phyloP scores from a whole-genome alignment of 176 grass and related monocot species.

The Phoenix dactylifera region DNA sequence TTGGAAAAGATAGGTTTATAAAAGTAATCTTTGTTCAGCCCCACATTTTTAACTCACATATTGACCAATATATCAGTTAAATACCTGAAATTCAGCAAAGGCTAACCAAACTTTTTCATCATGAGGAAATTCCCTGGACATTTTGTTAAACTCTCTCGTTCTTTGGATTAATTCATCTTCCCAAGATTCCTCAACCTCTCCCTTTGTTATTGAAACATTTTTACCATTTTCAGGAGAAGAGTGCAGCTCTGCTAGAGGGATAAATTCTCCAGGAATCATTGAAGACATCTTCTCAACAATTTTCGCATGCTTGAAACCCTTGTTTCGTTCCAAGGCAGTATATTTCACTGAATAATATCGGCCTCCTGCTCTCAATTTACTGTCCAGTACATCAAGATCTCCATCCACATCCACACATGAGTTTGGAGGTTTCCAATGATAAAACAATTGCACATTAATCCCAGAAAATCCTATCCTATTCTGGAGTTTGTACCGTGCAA shows the following conservation, averaged over 20 bases:
- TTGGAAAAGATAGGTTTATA: too few relatives aligned
- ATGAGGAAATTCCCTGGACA: constrained; percentile 66
- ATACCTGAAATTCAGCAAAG: constrained; percentile 95
- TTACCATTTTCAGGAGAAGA: constrained; percentile 29
- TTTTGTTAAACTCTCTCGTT: constrained; percentile 89
- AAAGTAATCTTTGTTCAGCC: too few relatives aligned
- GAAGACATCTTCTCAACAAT: constrained; percentile 36
- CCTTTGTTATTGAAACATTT: constrained; percentile 10
- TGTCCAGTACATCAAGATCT: constrained; percentile 69
- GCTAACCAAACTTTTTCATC: constrained; percentile 88
- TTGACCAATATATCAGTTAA: not conserved
- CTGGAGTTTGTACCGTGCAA: constrained; percentile 77
- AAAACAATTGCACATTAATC: constrained; percentile 31
- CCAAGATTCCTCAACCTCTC: constrained; percentile 81
- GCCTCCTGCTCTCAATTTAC: constrained; percentile 53
- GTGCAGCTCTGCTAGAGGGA: constrained; percentile 35
- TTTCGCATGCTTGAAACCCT: constrained; percentile 74
- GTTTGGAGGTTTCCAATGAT: constrained; percentile 26
- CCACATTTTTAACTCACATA: too few relatives aligned
- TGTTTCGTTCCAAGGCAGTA: constrained; percentile 57
- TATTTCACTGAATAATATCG: constrained; percentile 71
- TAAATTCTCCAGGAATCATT: constrained; percentile 54
- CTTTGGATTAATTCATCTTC: constrained; percentile 82
- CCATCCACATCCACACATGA: constrained; percentile 46
- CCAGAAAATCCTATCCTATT: constrained; percentile 27